Evolutionary conservation across 768 basidiomycete species (phyloP), one percentile per base, ranked within the genome.

Genomic region (Tephrocybe rancida): DNA sequence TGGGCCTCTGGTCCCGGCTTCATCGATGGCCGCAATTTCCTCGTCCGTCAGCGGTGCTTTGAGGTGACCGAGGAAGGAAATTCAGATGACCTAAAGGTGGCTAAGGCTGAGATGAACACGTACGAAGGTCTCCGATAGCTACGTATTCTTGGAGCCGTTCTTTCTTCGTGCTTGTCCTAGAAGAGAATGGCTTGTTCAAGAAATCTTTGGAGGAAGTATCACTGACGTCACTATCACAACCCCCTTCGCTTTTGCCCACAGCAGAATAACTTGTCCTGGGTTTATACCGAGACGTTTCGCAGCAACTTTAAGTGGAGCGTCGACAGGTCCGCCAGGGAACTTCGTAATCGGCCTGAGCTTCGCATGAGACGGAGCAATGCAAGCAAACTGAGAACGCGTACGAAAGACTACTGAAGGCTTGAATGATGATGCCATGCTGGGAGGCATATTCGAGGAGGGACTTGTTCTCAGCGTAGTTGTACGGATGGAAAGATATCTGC

Each of bases 181-280:
- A 50, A 24, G n/a, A 22, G 13, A 39, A n/a, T n/a, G 8, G 24
- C 22, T 37, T 30, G 21, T 39, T 13, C 14, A 25, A 42, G 13
- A 6, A 13, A n/a, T n/a, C 13, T 6, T 32, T 13, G 13, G 6
- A 16, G 30, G 30, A 32, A 41, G 11, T 7, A 21, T 25, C 24
- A 69, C 79, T 48, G 64, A 85, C 85, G 87, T 90, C 55, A 89
- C 84, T 46, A 88, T 80, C 5, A 84, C 81, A 2, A 74, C 81
- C 25, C 84, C 83, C 64, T 92, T 91, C 26, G 78, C 76, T 60
- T 75, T 79, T 1, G 83, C 83, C 89, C 90, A 92, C 0, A 79
- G 70, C 45, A 91, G 79, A 19, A 91, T 70, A 32, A 89, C 82
- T 60, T 92, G 90, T 1, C 79, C 80, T 0, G 83, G 74, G 2